Evolutionary conservation across 768 basidiomycete genomes (phyloP).

Genomic region (Chiua virens): DNA sequence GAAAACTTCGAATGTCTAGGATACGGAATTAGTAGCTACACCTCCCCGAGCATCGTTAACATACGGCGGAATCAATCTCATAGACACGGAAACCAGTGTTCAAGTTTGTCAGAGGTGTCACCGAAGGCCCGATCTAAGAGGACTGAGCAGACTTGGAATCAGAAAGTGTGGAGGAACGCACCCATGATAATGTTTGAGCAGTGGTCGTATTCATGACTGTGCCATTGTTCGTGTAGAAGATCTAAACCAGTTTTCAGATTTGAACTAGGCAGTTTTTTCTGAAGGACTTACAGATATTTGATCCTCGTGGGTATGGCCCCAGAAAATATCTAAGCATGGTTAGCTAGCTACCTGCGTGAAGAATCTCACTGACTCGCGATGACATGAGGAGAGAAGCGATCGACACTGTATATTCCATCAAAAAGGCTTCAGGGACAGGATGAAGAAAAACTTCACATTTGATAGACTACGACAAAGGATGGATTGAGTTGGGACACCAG

Average conservation of each 20-base stretch:
- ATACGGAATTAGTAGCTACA: slow-evolving; percentile 1
- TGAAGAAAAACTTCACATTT: slow-evolving; percentile 37
- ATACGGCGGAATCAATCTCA: slow-evolving; percentile 53
- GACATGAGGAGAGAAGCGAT: slow-evolving; percentile 77
- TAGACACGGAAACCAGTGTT: slow-evolving; percentile 68
- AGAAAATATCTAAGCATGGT: slow-evolving; percentile 60
- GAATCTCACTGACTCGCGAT: slow-evolving; percentile 58
- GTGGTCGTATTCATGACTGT: slow-evolving; percentile 56
- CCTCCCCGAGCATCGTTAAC: slow-evolving; percentile 17
- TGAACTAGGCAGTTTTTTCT: not conserved
- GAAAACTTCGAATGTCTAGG: slow-evolving; percentile 74
- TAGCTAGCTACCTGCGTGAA: slow-evolving; percentile 3
- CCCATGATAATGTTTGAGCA: slow-evolving; percentile 58
- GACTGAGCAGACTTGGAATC: slow-evolving; percentile 6
- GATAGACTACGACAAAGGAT: slow-evolving; percentile 38
- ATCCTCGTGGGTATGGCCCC: slow-evolving; percentile 77
- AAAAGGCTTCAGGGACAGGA: not conserved
- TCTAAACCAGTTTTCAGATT: slow-evolving; percentile 35
- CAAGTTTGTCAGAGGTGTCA: slow-evolving; percentile 68
- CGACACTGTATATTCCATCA: slow-evolving; percentile 45
- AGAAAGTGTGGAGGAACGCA: slow-evolving; percentile 17
- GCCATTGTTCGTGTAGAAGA: slow-evolving; percentile 72
- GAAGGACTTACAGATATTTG: slow-evolving; percentile 53
- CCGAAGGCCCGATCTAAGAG: slow-evolving; percentile 61
- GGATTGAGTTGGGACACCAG: not conserved